A percentile compares a stretch with the other conserved stretches of the same genome.
These are phyloP conservation scores for Aspergillus texensis DNA, from an alignment of 2,329 filamentous ascomycete species.

Conservation along the genomic window DNA sequence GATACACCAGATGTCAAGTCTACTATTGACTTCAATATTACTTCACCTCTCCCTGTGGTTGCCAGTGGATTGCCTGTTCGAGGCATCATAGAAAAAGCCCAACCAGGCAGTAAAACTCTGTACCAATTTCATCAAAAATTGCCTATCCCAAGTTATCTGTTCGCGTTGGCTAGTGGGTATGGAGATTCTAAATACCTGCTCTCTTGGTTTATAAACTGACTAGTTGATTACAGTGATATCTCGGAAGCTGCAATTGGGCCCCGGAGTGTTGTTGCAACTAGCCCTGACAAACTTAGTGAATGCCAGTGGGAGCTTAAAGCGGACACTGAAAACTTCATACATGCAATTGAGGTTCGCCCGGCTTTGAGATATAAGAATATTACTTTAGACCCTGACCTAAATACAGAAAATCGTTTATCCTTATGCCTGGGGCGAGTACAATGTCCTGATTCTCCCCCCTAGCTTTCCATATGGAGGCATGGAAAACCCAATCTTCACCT, in stretches of 20 bases:
- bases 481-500: conserved; percentile 93
- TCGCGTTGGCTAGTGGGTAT: conserved; percentile 75
- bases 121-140: conserved; percentile 90
- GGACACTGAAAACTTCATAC: conserved; percentile 90
- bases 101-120: conserved; percentile 55
- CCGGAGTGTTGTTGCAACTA: conserved; percentile 80
- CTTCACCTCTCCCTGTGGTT: conserved; percentile 84
- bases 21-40: conserved; percentile 87
- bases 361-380: neutral
- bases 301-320: conserved; percentile 90
- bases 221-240: conserved; percentile 66
- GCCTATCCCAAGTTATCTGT: conserved; percentile 91
- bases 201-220: neutral
- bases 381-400: conserved; percentile 15
- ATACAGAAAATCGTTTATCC: conserved; percentile 69
- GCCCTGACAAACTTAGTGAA: conserved; percentile 79
- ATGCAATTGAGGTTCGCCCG: conserved; percentile 70
- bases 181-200: conserved; percentile 4
- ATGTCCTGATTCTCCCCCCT: conserved; percentile 84
- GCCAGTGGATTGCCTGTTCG: conserved; percentile 75
- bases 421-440: conserved; percentile 94
- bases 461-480: conserved; percentile 84
- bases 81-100: conserved; percentile 56
- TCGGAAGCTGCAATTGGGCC: conserved; percentile 83
- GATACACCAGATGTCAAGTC: conserved; percentile 97